phyloP scores from a whole-genome alignment of 768 basidiomycete genomes.

The Naganishia antarctica region DNA sequence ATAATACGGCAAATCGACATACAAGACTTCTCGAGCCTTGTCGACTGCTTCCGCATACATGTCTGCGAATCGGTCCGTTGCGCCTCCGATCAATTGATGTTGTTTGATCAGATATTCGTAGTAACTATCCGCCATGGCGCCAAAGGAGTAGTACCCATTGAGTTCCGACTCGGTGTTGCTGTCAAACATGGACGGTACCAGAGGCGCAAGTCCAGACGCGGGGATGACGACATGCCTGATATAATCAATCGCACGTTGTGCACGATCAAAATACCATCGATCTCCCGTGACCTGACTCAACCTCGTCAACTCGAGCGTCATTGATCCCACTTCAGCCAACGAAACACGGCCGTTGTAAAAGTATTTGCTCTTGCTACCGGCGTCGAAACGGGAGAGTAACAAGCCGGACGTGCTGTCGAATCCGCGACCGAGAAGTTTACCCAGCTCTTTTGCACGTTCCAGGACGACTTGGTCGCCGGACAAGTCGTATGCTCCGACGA shows the following conservation, averaged over 20 bases:
- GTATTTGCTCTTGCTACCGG: conserved; percentile 36
- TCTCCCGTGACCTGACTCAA: conserved; percentile 50
- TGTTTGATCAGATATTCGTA: conserved; percentile 53
- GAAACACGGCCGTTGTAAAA: conserved; percentile 34
- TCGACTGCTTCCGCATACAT: conserved; percentile 50
- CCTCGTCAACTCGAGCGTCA: conserved; percentile 51
- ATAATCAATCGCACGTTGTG: conserved; percentile 49
- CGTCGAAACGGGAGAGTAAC: conserved; percentile 44
- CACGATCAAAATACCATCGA: conserved; percentile 48
- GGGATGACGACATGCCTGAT: conserved; percentile 42
- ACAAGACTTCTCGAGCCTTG: conserved; percentile 41
- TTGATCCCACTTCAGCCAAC: conserved; percentile 49
- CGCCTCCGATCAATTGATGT: conserved; percentile 47
- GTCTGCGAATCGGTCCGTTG: conserved; percentile 42
- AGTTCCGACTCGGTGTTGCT: conserved; percentile 20
- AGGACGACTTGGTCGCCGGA: conserved; percentile 51
- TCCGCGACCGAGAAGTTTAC: conserved; percentile 45
- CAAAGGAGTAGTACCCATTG: conserved; percentile 39
- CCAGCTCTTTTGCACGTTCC: conserved; percentile 51
- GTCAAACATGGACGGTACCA: conserved; percentile 46
- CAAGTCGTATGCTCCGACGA: conserved; percentile 51
- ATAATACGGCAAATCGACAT: conserved; percentile 44
- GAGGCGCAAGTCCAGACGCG: conserved; percentile 33
- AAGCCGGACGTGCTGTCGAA: conserved; percentile 49
- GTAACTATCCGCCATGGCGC: conserved; percentile 48